Conservation (phyloP, 176 grass and related monocot genomes). For the Musa troglodytarum region DNA sequence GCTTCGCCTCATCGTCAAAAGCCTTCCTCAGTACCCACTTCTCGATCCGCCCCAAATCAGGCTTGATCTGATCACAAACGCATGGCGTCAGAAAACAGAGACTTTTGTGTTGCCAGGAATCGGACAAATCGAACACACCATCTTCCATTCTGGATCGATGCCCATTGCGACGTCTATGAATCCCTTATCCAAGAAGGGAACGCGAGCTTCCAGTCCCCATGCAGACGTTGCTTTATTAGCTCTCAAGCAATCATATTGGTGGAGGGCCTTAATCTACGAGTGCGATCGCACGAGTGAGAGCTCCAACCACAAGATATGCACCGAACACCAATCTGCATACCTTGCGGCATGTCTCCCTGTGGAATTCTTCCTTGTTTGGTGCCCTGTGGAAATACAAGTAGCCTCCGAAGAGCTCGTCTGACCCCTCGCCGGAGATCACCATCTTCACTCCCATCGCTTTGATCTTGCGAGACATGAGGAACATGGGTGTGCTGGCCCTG, state of each 20-base stretch:
- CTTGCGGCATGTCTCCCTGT: slow-evolving; percentile 93
- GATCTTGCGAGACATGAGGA: slow-evolving; percentile 97
- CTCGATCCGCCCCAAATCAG: slow-evolving; percentile 54
- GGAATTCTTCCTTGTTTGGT: slow-evolving; percentile 88
- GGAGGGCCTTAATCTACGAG: slow-evolving; percentile 61
- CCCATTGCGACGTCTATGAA: slow-evolving; percentile 81
- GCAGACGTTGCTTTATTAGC: slow-evolving; percentile 92
- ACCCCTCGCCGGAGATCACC: slow-evolving; percentile 93
- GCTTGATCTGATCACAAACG: slow-evolving; percentile 47
- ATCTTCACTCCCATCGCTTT: slow-evolving; percentile 93
- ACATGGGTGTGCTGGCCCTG: slow-evolving; percentile 95
- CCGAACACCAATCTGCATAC: slow-evolving; percentile 7
- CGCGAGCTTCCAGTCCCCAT: slow-evolving; percentile 89
- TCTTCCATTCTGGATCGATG: slow-evolving; percentile 89
- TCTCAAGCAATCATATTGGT: slow-evolving; percentile 90
- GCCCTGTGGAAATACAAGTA: slow-evolving; percentile 99
- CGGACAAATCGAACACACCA: slow-evolving; percentile 31
- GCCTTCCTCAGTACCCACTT: slow-evolving; percentile 94
- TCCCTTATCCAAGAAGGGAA: slow-evolving; percentile 97
- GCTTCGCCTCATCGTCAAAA: slow-evolving; percentile 79
- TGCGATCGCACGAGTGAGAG: no score
- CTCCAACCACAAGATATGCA: no score
- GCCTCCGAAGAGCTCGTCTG: slow-evolving; percentile 90
- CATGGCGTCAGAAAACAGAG: background rate
- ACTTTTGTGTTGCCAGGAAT: no score